These are phyloP conservation scores for Curvularia verruculosa DNA, from an alignment of 2,329 filamentous ascomycete genomes.

Conservation along the genomic window DNA sequence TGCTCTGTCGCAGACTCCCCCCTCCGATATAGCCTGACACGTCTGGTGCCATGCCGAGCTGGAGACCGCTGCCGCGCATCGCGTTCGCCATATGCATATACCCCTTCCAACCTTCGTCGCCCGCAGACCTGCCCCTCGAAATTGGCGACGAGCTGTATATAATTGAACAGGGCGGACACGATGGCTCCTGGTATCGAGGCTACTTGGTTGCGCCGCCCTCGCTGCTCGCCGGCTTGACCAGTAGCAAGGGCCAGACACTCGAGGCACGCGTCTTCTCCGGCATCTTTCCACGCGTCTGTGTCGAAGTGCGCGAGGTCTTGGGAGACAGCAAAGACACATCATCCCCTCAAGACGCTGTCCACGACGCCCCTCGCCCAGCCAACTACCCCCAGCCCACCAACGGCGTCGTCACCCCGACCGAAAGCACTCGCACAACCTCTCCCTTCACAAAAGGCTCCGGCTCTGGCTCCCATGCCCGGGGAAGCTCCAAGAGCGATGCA, in stretches of 20 bases:
- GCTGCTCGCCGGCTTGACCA: slow-evolving; percentile 87
- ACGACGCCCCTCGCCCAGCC: slow-evolving; percentile 26
- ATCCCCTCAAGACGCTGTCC: slow-evolving; percentile 18
- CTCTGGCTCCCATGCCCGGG: slow-evolving; percentile 17
- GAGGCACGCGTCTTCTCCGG: slow-evolving; percentile 98
- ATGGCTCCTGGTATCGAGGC: slow-evolving; percentile 91
- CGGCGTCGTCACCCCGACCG: slow-evolving; percentile 48
- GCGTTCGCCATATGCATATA: slow-evolving; percentile 97
- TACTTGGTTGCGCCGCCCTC: slow-evolving; percentile 95
- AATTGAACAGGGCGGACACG: slow-evolving; percentile 86
- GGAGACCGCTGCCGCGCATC: slow-evolving; percentile 95
- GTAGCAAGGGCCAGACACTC: slow-evolving; percentile 87
- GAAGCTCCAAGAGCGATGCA: slow-evolving; percentile 34
- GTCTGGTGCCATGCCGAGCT: slow-evolving; percentile 61
- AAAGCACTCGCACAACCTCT: slow-evolving; percentile 44
- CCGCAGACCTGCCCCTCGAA: slow-evolving; percentile 92
- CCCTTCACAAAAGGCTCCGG: slow-evolving; percentile 24
- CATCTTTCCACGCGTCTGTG: slow-evolving; percentile 93
- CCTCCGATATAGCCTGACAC: slow-evolving; percentile 37
- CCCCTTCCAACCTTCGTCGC: slow-evolving; percentile 84
- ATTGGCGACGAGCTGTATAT: slow-evolving; percentile 99
- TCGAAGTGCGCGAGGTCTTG: slow-evolving; percentile 91
- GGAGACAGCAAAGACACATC: slow-evolving; percentile 58
- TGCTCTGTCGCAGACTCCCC: slow-evolving; percentile 36
- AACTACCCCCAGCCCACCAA: slow-evolving; percentile 40